Conservation (phyloP, 495 filamentous ascomycete genomes). For the Podospora pseudoanserina region DNA sequence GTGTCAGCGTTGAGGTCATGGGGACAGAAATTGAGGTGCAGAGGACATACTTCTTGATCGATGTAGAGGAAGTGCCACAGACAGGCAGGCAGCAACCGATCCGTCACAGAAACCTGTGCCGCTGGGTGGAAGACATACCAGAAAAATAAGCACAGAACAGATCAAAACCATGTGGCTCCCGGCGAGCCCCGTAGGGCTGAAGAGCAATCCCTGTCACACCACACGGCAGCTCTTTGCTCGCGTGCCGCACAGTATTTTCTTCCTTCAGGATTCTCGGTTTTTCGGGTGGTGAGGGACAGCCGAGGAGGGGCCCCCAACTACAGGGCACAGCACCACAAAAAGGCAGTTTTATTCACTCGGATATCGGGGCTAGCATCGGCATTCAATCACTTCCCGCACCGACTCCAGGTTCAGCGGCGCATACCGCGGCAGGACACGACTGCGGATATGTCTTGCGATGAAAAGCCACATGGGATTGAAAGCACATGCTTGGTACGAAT, state of each 20-base stretch:
- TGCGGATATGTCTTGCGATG: not conserved
- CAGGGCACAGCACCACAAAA: not conserved
- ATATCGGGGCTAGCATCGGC: not conserved
- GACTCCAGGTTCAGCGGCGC: not conserved
- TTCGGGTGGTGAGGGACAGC: not conserved
- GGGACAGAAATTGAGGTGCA: too few relatives aligned
- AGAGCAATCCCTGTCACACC: not conserved
- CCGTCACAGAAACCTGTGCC: not conserved
- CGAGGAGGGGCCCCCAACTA: not conserved
- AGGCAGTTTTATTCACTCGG: not conserved
- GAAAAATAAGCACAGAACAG: not conserved
- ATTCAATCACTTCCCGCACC: not conserved
- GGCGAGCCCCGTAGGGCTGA: not conserved
- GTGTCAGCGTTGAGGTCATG: not conserved
- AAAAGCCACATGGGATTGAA: not conserved
- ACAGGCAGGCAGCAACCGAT: not conserved
- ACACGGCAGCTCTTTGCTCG: not conserved
- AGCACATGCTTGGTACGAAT: not conserved
- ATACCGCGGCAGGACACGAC: not conserved
- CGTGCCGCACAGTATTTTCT: not conserved
- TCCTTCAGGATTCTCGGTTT: not conserved
- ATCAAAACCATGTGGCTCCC: not conserved
- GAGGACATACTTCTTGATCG: not conserved
- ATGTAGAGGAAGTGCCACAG: not conserved
- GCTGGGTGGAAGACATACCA: not conserved